phyloP scores from a whole-genome alignment of 2,329 filamentous ascomycete species.

The Xylariaceae sp. region DNA sequence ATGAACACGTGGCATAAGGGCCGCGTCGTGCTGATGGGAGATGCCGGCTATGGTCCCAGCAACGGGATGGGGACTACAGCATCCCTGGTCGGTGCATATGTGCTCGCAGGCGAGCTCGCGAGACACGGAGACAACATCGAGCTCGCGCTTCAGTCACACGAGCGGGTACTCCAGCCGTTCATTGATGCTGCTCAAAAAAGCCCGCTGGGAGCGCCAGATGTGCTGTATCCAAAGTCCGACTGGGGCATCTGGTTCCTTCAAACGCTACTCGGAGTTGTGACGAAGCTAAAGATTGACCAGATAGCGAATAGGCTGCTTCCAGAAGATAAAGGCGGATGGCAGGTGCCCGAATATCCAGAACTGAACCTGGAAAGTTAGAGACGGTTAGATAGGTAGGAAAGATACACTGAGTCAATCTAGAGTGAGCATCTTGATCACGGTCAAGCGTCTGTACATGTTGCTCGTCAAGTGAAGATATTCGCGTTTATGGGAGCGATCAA shows the following conservation, averaged over 20 bases:
- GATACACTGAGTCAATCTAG: too few species aligned
- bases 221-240: slow-evolving; percentile 15
- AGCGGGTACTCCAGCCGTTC: slow-evolving; percentile 39
- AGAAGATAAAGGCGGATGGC: slow-evolving; percentile 16
- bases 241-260: slow-evolving; percentile 17
- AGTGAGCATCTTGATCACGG: too few species aligned
- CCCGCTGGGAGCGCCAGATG: slow-evolving; percentile 9
- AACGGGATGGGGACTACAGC: slow-evolving; percentile 49
- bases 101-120: slow-evolving; percentile 51
- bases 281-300: slow-evolving; percentile 18
- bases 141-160: slow-evolving; percentile 38
- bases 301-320: slow-evolving; percentile 14
- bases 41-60: slow-evolving; percentile 48
- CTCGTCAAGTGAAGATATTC: too few species aligned
- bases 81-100: slow-evolving; percentile 47
- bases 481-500: too few species aligned
- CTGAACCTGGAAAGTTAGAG: slow-evolving; percentile 16
- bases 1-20: slow-evolving; percentile 37
- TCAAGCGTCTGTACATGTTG: too few species aligned
- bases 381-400: too few species aligned
- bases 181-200: slow-evolving; percentile 36
- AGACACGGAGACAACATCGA: slow-evolving; percentile 23
- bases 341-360: slow-evolving; percentile 24
- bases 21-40: slow-evolving; percentile 48
- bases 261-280: slow-evolving; percentile 18